These are phyloP conservation scores for Euclidium syriacum DNA, from an alignment of 345 rosid genomes.

Conservation along the genomic window DNA sequence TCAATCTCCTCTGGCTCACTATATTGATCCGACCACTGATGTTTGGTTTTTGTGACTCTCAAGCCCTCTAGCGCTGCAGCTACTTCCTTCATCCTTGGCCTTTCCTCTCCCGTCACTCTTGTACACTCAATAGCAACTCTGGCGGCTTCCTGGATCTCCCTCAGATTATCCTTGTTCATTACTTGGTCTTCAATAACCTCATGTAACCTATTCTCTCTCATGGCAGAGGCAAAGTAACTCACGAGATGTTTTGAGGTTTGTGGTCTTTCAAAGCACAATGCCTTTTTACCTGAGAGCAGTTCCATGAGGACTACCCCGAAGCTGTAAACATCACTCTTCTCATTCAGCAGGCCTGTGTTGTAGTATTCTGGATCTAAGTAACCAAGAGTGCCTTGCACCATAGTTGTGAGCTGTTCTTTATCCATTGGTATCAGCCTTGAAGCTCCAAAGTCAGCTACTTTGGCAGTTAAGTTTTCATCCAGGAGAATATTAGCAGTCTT, in stretches of 20 bases:
- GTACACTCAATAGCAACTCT: conserved; percentile 28
- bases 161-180: not conserved
- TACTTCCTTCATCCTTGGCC: conserved; percentile 38
- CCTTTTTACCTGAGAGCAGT: conserved; percentile 23
- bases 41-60: conserved; percentile 3
- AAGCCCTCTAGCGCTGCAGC: conserved; percentile 28
- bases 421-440: conserved; percentile 34
- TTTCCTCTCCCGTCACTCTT: conserved; percentile 21
- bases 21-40: not conserved
- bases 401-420: conserved; percentile 25
- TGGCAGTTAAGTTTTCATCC: conserved; percentile 28
- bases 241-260: conserved; percentile 26
- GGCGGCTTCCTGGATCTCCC: conserved; percentile 17
- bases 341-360: conserved; percentile 26
- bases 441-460: conserved; percentile 39
- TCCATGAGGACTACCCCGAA: conserved; percentile 42
- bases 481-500: conserved; percentile 42
- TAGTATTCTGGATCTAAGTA: conserved; percentile 40
- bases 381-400: conserved; percentile 41
- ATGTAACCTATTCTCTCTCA: conserved; percentile 4
- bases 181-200: conserved; percentile 15
- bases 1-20: not conserved
- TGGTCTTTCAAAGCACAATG: conserved; percentile 9
- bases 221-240: conserved; percentile 17
- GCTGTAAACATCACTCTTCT: conserved; percentile 47